Percentiles rank a stretch among this genome's conserved stretches.
phyloP scores from a whole-genome alignment of 2,329 filamentous ascomycete genomes.

The Orbilia oligospora region DNA sequence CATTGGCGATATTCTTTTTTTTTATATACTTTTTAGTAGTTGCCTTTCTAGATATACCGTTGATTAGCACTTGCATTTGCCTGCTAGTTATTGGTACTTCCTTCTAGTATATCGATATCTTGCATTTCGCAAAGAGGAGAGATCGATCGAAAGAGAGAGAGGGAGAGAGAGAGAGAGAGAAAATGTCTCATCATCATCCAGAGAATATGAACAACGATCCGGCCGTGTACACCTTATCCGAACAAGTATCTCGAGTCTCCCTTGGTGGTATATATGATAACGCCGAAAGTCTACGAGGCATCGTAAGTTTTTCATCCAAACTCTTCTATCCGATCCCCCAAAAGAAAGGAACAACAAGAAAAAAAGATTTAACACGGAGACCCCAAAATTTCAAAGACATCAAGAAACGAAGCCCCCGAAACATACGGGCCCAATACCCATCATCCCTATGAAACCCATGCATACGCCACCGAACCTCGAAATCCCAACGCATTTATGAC shows the following conservation, averaged over 20 bases:
- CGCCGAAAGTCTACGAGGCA: not conserved
- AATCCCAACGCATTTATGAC: constrained; percentile 22
- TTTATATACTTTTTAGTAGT: too few relatives aligned
- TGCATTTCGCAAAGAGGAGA: not conserved
- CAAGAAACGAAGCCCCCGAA: constrained; percentile 19
- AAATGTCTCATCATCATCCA: constrained; percentile 16
- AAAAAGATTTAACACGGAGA: too few relatives aligned
- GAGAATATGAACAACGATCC: constrained; percentile 19
- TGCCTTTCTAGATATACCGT: too few relatives aligned
- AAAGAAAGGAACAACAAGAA: too few relatives aligned
- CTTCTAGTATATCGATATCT: not conserved
- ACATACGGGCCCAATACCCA: not conserved
- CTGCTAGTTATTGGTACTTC: not conserved
- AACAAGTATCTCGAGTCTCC: constrained; percentile 25
- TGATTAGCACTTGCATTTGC: too few relatives aligned
- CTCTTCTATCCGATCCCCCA: not conserved
- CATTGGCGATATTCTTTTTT: too few relatives aligned
- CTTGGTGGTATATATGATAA: constrained; percentile 4
- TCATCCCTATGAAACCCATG: constrained; percentile 2
- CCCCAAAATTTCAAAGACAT: not conserved
- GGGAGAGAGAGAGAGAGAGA: not conserved
- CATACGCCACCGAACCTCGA: constrained; percentile 19
- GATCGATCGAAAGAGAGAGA: too few relatives aligned
- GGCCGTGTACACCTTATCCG: constrained; percentile 27
- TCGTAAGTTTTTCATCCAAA: constrained; percentile 13